Evolutionary conservation across 371 early-diverging fungal species (phyloP), one percentile per base, ranked within the genome.

Genomic region (Lichtheimia ornata): DNA sequence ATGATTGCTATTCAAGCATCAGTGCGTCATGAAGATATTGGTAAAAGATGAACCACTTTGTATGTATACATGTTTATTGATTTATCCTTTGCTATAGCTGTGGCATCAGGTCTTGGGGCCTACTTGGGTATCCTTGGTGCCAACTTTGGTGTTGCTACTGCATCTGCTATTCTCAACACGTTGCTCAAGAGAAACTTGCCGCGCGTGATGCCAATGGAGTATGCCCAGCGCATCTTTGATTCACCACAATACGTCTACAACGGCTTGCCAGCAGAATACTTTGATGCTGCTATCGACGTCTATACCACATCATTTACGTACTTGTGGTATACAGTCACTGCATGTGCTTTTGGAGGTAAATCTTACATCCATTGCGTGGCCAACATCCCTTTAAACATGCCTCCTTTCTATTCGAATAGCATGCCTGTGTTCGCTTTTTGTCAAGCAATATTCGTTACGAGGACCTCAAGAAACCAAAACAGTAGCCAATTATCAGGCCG

Each of bases 1-100:
- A 67, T 79, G 17, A 79, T 79, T 43, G 75, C 69, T 4, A 51
- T 74, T 11, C 80, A 79, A 63, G 74, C 80, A 0, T 61, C 73
- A 1, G 76, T 69, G 1, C 69, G 65, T 22, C 55, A 67, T 5
- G 64, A 62, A 55, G 82, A 82, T 58, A 47, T 22, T 40, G 14
- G 40, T n/a, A 35, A 35, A 11, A 20, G n/a, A 47, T 3, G 45
- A 45, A 41, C 28, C 28, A 5, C 0, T 35, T 35, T 35, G 14
- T n/a, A 17, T 47, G 47, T 6, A 5, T 17, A 47, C 22, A 47
- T n/a, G 18, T 17, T 18, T 13, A 18, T 47, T 47, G 11, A 35
- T 11, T 1, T 0, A 47, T 22, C 18, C 25, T 13, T 62, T n/a
- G 47, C 11, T n/a, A 18, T 47, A 73, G 77, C 76, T 28, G 76